These are phyloP conservation scores for Lentinus brumalis DNA, from an alignment of 768 basidiomycete genomes.

Conservation along the genomic window DNA sequence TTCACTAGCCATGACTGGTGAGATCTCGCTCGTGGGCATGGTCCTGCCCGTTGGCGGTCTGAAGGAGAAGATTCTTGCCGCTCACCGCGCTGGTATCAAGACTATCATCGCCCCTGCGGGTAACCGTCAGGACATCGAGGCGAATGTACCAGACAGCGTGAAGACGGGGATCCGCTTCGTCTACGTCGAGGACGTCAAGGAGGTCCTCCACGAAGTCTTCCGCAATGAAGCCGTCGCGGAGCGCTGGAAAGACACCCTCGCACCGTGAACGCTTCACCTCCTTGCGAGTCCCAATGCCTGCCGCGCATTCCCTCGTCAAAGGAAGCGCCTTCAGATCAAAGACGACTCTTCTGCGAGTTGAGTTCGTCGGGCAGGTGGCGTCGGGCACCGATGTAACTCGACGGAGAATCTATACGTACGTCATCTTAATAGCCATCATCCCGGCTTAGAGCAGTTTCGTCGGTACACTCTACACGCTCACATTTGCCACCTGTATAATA, in stretches of 20 bases:
- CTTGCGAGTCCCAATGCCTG: background rate
- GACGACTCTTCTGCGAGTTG: background rate
- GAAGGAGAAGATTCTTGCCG: conserved; percentile 96
- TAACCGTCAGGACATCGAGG: conserved; percentile 93
- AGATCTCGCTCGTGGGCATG: conserved; percentile 94
- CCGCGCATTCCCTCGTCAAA: background rate
- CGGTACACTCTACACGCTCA: conserved; percentile 3
- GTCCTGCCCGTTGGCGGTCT: conserved; percentile 95
- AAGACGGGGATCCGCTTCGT: conserved; percentile 95
- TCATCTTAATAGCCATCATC: conserved; percentile 10
- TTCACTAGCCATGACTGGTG: conserved; percentile 90
- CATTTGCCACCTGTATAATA: conserved; percentile 21
- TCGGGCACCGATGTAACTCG: background rate
- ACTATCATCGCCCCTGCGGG: conserved; percentile 86
- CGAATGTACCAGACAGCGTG: conserved; percentile 95
- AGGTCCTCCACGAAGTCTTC: conserved; percentile 90
- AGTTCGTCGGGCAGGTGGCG: background rate
- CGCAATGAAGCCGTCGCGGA: conserved; percentile 56
- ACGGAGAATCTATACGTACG: conserved; percentile 12
- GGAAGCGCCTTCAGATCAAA: background rate
- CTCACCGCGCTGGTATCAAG: conserved; percentile 95
- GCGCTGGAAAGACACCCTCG: conserved; percentile 68
- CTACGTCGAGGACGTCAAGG: conserved; percentile 90
- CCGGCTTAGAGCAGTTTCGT: conserved; percentile 18
- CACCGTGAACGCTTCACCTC: background rate